Base-by-base conservation (phyloP, 495 filamentous ascomycete species). In the Penicillium nucicola region DNA sequence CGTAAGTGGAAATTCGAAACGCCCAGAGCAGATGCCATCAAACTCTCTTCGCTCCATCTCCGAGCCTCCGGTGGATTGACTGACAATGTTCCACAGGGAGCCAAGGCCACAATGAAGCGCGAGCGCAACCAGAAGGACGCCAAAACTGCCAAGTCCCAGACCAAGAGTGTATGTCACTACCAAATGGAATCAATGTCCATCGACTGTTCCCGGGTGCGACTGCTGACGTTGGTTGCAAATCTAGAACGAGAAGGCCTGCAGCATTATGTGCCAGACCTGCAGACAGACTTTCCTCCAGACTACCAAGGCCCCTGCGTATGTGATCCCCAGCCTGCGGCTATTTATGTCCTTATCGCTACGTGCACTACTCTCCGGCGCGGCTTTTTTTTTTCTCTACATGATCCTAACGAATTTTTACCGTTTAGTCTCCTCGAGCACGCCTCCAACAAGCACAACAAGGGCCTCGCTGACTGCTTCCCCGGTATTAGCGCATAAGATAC, bases 381-480 rank as follows among this genome's bases (percentile, higher is more conserved):
- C n/a, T n/a, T n/a, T n/a, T n/a, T n/a, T n/a, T n/a, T 42, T 25
- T 45, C 5, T 8, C 10, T 31, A 15, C 13, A 18, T 9, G 2
- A 37, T 48, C 37, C 47, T 58, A 35, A 61, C 23, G 40, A 45
- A 5, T 3, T n/a, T 5, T 14, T 18, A 42, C n/a, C 5, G 2
- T 23, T 17, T 31, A 65, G 61, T 48, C 61, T 65, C 45, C 55
- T 59, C 28, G 61, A 65, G 50, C 61, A 65, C 23, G 61, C 61
- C 50, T 41, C 52, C 45, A 65, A 65, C 51, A 65, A 65, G 56
- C 61, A 65, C 50, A 60, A 48, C 34, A 65, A 65, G 55, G 56
- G 55, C 25, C 50, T 59, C 14, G 47, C 58, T 8, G 61, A 62
- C 8, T 65, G 61, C 42, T 65, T 65, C 53, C 58, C 58, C 18